phyloP scores from a whole-genome alignment of 139 green algal species.

The Mesotaenium endlicherianum region DNA sequence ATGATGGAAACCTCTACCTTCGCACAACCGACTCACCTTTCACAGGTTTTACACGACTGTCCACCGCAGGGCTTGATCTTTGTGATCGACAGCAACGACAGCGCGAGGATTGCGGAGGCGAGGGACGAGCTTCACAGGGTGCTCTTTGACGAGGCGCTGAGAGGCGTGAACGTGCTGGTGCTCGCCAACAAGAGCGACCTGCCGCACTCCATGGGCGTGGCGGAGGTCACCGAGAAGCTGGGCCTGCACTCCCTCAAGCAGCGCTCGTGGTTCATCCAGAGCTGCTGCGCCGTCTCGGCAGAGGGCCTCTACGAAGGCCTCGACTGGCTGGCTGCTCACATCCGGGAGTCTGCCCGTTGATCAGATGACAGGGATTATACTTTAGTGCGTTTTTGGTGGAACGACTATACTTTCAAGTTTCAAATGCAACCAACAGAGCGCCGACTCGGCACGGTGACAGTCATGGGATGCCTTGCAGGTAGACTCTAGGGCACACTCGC shows the following conservation, averaged over 20 bases:
- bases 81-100: constrained; percentile 96
- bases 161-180: constrained; percentile 91
- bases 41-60: too few relatives aligned
- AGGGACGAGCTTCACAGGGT: constrained; percentile 96
- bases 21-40: too few relatives aligned
- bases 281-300: constrained; percentile 84
- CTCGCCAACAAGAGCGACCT: constrained; percentile 99
- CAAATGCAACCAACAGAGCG: too few relatives aligned
- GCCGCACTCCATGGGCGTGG: constrained; percentile 95
- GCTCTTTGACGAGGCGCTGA: constrained; percentile 84
- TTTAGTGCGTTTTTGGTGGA: too few relatives aligned
- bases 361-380: too few relatives aligned
- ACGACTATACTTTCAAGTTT: too few relatives aligned
- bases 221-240: constrained; percentile 97
- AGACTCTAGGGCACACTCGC: too few relatives aligned
- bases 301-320: constrained; percentile 97
- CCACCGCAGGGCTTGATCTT: constrained; percentile 98
- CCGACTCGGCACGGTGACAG: too few relatives aligned
- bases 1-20: too few relatives aligned
- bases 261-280: constrained; percentile 94
- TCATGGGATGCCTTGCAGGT: too few relatives aligned
- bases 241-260: constrained; percentile 88
- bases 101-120: constrained; percentile 88
- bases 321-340: constrained; percentile 80
- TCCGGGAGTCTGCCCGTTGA: too few relatives aligned